Percentiles rank a stretch among this genome's conserved stretches.
These are phyloP conservation scores for Termitomyces sp. DNA, from an alignment of 768 basidiomycete species.

Conservation along the genomic window DNA sequence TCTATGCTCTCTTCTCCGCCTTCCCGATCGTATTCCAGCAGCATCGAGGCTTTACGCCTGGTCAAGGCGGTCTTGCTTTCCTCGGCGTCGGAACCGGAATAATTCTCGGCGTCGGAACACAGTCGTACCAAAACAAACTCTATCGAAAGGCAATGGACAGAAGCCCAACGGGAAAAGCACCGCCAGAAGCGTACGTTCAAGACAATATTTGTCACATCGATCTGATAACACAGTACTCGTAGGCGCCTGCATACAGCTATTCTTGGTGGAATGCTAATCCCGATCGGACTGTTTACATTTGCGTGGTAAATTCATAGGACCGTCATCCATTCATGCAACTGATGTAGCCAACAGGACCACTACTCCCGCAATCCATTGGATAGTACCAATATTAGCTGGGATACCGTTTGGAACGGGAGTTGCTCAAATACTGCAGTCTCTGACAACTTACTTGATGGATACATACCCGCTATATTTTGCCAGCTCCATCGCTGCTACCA, in stretches of 20 bases:
- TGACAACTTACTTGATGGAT: conserved; percentile 72
- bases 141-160: conserved; percentile 45
- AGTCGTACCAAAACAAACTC: conserved; percentile 47
- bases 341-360: conserved; percentile 34
- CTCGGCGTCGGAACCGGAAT: conserved; percentile 59
- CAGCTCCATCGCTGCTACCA: conserved; percentile 63
- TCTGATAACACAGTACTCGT: not conserved
- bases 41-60: conserved; percentile 45
- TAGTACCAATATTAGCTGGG: conserved; percentile 61
- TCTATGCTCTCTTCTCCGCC: conserved; percentile 61
- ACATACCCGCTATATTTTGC: conserved; percentile 61
- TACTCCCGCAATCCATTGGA: conserved; percentile 50
- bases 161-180: conserved; percentile 42
- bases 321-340: not conserved
- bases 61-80: conserved; percentile 56
- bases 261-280: conserved; percentile 44
- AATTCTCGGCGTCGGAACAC: conserved; percentile 40
- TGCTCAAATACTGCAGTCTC: conserved; percentile 56
- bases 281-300: conserved; percentile 62
- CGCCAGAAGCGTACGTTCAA: conserved; percentile 51
- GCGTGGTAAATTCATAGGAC: conserved; percentile 37
- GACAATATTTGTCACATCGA: not conserved
- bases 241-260: conserved; percentile 59
- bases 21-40: conserved; percentile 56
- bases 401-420: conserved; percentile 63